Conservation (phyloP, 202 grass and related monocot genomes). For the Musa balbisiana region DNA sequence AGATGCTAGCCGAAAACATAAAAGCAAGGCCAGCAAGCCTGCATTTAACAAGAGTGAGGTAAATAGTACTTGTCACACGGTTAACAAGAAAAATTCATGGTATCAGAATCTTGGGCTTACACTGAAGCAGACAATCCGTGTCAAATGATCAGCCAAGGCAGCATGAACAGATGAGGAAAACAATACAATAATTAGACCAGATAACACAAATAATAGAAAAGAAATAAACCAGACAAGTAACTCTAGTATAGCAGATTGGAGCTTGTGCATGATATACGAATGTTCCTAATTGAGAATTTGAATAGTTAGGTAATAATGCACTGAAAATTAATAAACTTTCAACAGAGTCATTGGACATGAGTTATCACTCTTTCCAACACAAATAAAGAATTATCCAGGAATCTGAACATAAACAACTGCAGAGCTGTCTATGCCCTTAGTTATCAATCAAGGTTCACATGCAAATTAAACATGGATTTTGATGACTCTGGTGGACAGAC, state of each 20-base stretch:
- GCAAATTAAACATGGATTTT: background rate
- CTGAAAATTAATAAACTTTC: background rate
- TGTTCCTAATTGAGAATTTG: background rate
- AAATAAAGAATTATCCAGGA: background rate
- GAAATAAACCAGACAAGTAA: background rate
- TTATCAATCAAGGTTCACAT: background rate
- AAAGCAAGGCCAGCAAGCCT: slow-evolving; percentile 87
- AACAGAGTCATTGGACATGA: background rate
- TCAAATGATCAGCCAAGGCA: slow-evolving; percentile 9
- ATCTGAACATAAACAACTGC: background rate
- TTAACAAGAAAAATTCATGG: slow-evolving; percentile 18
- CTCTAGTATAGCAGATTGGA: background rate
- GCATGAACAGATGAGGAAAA: slow-evolving; percentile 22
- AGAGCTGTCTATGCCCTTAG: background rate
- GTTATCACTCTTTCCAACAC: background rate
- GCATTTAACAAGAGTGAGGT: slow-evolving; percentile 14
- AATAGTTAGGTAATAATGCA: background rate
- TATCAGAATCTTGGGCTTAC: slow-evolving; percentile 33
- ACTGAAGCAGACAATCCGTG: slow-evolving; percentile 28
- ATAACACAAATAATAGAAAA: slow-evolving; percentile 8
- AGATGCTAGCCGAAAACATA: slow-evolving; percentile 97
- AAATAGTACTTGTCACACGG: background rate
- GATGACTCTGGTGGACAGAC: background rate
- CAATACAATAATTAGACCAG: slow-evolving; percentile 6
- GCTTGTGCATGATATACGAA: background rate